Percentiles rank a stretch among this genome's conserved stretches.
Evolutionary conservation across 352 stramenopile genomes (phyloP).

Genomic region (Globisporangium rhizosaccharum): DNA sequence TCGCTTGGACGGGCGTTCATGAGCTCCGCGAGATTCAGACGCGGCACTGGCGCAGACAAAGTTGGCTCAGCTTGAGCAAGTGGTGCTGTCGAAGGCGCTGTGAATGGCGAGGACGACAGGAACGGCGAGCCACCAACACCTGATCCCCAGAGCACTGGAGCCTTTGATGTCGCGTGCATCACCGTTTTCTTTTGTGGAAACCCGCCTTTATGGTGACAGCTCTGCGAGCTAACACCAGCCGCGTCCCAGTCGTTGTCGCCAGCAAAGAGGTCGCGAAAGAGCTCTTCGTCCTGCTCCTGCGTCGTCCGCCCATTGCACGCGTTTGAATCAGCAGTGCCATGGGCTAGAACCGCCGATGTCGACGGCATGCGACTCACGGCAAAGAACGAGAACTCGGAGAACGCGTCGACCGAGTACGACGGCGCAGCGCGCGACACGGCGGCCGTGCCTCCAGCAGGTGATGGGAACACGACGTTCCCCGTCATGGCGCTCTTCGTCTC

Average conservation of each 20-base stretch:
- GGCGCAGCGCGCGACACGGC: background rate
- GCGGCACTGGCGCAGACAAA: constrained; percentile 24
- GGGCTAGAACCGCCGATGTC: constrained; percentile 2
- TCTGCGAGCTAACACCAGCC: background rate
- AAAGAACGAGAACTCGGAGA: constrained; percentile 43
- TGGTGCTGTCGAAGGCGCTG: background rate
- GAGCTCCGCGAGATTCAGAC: constrained; percentile 42
- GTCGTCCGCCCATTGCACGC: constrained; percentile 5
- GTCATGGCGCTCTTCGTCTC: constrained; percentile 4
- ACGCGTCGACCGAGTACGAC: constrained; percentile 49
- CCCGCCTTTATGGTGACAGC: background rate
- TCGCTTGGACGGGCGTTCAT: constrained; percentile 28
- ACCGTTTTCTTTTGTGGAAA: constrained; percentile 1
- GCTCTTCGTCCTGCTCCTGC: constrained; percentile 52
- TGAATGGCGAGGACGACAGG: background rate
- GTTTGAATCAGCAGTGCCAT: constrained; percentile 3
- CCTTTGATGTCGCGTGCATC: background rate
- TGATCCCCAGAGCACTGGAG: background rate
- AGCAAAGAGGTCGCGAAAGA: constrained; percentile 61
- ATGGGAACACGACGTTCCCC: constrained; percentile 14
- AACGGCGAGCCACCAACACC: background rate
- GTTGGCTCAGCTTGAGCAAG: constrained; percentile 2
- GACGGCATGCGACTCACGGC: constrained; percentile 30
- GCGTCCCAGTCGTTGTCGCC: constrained; percentile 25
- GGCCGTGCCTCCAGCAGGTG: background rate